Base-by-base conservation (phyloP, 148 eudicot genomes). In the Nyssa sinensis region DNA sequence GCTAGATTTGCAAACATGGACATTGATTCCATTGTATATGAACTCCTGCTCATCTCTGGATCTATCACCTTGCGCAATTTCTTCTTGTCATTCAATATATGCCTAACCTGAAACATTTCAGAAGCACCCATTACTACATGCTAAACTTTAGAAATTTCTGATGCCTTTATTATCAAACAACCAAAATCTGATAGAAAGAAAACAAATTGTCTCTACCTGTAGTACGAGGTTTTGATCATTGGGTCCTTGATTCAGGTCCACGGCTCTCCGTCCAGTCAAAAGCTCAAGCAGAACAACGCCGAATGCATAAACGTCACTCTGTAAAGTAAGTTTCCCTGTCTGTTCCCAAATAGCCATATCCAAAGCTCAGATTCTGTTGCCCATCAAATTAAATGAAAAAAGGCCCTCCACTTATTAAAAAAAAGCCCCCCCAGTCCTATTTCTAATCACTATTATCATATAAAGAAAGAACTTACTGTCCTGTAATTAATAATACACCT, bases 201-300 rank as follows among this genome's bases (percentile, higher is more conserved):
- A 11, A 27, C 19, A 47, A 17, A 33, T 19, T 61, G 32, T 19
- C 51, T 16, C n/a, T 79, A 94, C 98, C 91, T 95, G 98, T 64
- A 90, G 64, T 55, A 95, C 92, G 16, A 95, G 82, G 83, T 95
- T 95, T 81, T 95, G 98, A 84, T 95, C 97, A 44, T 80, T 86
- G 61, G 97, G 93, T 78, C 96, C 97, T 84, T 90, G 97, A 82
- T 80, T 90, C 66, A 95, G 84, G 82, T 95, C 97, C 71, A 92
- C 83, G 9, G 98, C 98, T 81, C 87, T 81, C 62, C 97, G 80
- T 69, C 99, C 99, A 0, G 99, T 95, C 83, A 95, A 74, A 75
- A 95, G 98, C 85, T 95, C 99, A 37, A 95, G 97, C 68, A 92
- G 88, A 71, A 95, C 98, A 55, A 95, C 97, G 28, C 98, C 98